phyloP scores from a whole-genome alignment of 2,329 filamentous ascomycete species.

The Westerdykella sp. region DNA sequence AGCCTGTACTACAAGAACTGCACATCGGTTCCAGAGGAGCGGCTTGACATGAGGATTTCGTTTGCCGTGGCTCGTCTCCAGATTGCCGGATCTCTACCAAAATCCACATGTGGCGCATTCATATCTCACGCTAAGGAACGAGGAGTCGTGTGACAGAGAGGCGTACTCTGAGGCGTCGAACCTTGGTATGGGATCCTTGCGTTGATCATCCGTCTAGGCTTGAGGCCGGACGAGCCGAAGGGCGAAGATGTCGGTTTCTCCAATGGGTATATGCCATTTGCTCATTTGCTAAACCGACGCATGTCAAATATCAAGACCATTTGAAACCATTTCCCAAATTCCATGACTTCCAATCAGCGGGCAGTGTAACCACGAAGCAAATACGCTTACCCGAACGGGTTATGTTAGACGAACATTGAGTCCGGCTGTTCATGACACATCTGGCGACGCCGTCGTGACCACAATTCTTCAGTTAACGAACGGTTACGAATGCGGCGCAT shows the following conservation, averaged over 20 bases:
- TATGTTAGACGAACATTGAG: constrained; percentile 26
- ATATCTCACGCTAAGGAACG: too few species aligned
- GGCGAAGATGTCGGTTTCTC: too few species aligned
- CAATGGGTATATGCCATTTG: too few species aligned
- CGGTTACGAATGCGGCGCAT: constrained; percentile 11
- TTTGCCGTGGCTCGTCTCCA: constrained; percentile 22
- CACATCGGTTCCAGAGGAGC: constrained; percentile 11
- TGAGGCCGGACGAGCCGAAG: too few species aligned
- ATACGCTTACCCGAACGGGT: constrained; percentile 16
- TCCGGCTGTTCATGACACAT: constrained; percentile 18
- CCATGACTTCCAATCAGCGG: constrained; percentile 19
- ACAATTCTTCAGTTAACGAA: constrained; percentile 8
- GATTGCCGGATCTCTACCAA: constrained; percentile 7
- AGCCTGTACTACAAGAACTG: constrained; percentile 7
- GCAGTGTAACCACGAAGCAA: constrained; percentile 14
- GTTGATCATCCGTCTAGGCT: too few species aligned
- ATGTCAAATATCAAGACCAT: too few species aligned
- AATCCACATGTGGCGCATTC: too few species aligned
- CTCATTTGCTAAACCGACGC: too few species aligned
- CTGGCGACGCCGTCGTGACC: constrained; percentile 15
- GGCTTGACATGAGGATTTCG: constrained; percentile 17
- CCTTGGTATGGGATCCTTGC: too few species aligned
- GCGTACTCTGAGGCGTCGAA: too few species aligned
- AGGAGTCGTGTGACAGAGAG: too few species aligned
- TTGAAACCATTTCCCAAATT: too few species aligned